A percentile compares a stretch with the other conserved stretches of the same genome.
phyloP scores from a whole-genome alignment of 2,329 filamentous ascomycete genomes.

The Xylaria sp. region DNA sequence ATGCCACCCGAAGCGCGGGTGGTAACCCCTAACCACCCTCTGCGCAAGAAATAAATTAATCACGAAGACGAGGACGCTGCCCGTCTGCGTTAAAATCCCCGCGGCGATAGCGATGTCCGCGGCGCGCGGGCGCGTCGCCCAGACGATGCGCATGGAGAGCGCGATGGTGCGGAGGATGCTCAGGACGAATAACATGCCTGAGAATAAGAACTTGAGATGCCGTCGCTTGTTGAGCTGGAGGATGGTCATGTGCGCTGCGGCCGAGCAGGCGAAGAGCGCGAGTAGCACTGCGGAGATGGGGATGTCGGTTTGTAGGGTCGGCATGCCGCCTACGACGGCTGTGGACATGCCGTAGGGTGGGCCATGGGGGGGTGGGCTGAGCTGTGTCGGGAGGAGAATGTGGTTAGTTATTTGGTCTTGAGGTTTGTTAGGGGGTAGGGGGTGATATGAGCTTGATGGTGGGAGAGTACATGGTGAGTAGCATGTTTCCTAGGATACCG shows the following conservation, averaged over 20 bases:
- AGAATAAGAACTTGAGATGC: slow-evolving; percentile 69
- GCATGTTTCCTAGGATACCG: not conserved
- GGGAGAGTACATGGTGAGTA: not conserved
- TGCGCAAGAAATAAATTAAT: slow-evolving; percentile 82
- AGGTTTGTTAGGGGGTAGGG: not conserved
- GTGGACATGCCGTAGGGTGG: slow-evolving; percentile 38
- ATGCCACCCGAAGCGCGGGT: slow-evolving; percentile 78
- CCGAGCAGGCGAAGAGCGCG: slow-evolving; percentile 42
- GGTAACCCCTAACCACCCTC: slow-evolving; percentile 77
- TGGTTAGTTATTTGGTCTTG: slow-evolving; percentile 4
- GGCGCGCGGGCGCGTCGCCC: slow-evolving; percentile 58
- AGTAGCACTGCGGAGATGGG: slow-evolving; percentile 43
- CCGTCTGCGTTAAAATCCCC: slow-evolving; percentile 76
- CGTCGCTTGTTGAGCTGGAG: slow-evolving; percentile 60
- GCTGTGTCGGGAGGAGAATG: slow-evolving; percentile 7
- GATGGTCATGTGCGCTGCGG: slow-evolving; percentile 43
- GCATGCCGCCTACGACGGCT: slow-evolving; percentile 45
- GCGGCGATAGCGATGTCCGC: slow-evolving; percentile 66
- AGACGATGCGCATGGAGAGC: slow-evolving; percentile 63
- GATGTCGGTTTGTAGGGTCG: slow-evolving; percentile 40
- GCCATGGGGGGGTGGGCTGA: slow-evolving; percentile 22
- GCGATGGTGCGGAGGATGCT: slow-evolving; percentile 65
- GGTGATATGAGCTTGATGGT: no score
- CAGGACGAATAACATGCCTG: slow-evolving; percentile 67
- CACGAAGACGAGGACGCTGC: slow-evolving; percentile 79